Base-by-base conservation (phyloP, 2,329 filamentous ascomycete genomes). In the Kalmusia sp. region DNA sequence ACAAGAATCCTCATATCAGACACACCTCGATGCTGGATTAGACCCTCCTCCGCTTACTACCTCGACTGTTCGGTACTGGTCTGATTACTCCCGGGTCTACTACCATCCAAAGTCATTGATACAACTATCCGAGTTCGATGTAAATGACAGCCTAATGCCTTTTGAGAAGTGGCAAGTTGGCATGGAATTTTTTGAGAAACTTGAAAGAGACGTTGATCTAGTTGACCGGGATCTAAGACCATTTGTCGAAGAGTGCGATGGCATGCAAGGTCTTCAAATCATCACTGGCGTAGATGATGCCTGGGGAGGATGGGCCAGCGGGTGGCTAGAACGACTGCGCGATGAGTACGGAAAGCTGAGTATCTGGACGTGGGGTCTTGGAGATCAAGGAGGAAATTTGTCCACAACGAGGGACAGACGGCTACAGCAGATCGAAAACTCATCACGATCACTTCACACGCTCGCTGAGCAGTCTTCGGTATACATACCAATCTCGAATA, bases 161-260 rank as follows among this genome's bases (percentile, higher is more conserved):
- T 96, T 96, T 65, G 89, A 95, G 71, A 87, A 86, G 53, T 95
- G 71, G 71, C 63, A 70, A 8, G 68, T 72, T 1, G 73, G 73
- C 28, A 64, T 67, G 58, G 71, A 74, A 9, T 55, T 76, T 7
- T 75, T 80, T 52, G 69, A 70, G 14, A 76, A 73, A 46, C 68
- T 81, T 30, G 79, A 81, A 51, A 67, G 72, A 67, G 77, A 80
- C 65, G 86, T 93, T 61, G 93, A 97, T 64, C 75, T 98, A 4
- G 79, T 97, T 3, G 95, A 99, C 70, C 85, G 93, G 47, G 93
- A 99, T 71, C 79, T 97, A 60, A 83, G 95, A 31, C 87, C 87
- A 0, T 97, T 97, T 70, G 85, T 88, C 2, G 95, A 99, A 76
- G 95, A 98, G 75, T 95, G 92, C 60, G 95, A 99, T 73, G 87